Conservation (phyloP, 2,329 filamentous ascomycete genomes). For the Didymella glomerata region DNA sequence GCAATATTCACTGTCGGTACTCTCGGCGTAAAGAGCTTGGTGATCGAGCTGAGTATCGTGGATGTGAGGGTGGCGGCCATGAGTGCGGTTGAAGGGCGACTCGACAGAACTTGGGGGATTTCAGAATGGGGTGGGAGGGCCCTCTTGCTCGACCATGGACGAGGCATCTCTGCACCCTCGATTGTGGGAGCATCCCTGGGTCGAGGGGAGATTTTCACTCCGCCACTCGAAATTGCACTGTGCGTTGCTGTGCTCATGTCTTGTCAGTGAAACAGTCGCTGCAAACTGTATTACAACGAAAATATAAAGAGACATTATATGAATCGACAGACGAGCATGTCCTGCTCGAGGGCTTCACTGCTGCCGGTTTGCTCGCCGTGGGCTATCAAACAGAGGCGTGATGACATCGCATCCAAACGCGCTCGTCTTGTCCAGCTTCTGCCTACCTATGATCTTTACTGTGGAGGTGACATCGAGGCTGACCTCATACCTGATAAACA, state of each 20-base stretch:
- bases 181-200: not conserved
- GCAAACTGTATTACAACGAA: not conserved
- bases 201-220: not conserved
- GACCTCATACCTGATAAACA: not conserved
- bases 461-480: not conserved
- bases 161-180: not conserved
- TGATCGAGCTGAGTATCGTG: not conserved
- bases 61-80: not conserved
- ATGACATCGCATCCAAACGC: not conserved
- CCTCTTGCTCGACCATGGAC: not conserved
- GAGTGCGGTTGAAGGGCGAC: not conserved
- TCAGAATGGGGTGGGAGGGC: not conserved
- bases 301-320: not conserved
- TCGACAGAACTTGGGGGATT: not conserved
- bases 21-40: not conserved
- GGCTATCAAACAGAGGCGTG: not conserved
- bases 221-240: not conserved
- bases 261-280: not conserved
- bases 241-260: not conserved
- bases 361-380: not conserved
- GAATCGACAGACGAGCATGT: not conserved
- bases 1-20: not conserved
- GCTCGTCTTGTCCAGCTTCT: not conserved
- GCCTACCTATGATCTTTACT: not conserved
- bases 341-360: not conserved